Evolutionary conservation across 2,329 filamentous ascomycete genomes (phyloP).

Genomic region (Epicoccum nigrum): DNA sequence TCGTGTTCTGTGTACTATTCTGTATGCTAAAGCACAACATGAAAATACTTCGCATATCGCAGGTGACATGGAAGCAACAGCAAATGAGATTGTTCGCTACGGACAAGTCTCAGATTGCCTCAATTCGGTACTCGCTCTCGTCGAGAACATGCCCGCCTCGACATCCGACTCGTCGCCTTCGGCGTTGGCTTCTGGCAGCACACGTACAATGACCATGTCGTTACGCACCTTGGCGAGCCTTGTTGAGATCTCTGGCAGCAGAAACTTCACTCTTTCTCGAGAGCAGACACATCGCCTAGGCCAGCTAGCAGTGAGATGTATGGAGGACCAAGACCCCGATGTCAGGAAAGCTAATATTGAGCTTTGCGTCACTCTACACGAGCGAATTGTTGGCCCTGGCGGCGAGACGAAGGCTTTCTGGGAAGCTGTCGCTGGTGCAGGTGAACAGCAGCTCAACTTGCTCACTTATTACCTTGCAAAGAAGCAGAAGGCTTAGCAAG

Average conservation of each 20-base stretch:
- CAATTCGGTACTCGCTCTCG: constrained; percentile 45
- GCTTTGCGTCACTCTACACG: constrained; percentile 75
- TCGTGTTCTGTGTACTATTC: constrained; percentile 69
- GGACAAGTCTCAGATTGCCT: constrained; percentile 65
- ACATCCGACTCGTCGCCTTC: constrained; percentile 36
- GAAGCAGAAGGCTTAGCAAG: constrained; percentile 34
- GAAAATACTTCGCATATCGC: constrained; percentile 75
- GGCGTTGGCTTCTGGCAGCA: constrained; percentile 21
- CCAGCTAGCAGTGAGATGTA: constrained; percentile 46
- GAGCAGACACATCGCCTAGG: constrained; percentile 49
- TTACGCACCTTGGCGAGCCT: constrained; percentile 48
- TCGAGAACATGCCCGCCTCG: constrained; percentile 40
- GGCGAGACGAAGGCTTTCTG: constrained; percentile 64
- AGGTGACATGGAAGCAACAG: constrained; percentile 73
- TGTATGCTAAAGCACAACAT: constrained; percentile 69
- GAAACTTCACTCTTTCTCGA: constrained; percentile 36
- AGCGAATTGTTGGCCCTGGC: constrained; percentile 40
- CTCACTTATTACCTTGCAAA: constrained; percentile 80
- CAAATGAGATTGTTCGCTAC: constrained; percentile 72
- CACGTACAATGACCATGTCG: constrained; percentile 48
- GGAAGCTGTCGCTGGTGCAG: constrained; percentile 66
- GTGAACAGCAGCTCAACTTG: constrained; percentile 75
- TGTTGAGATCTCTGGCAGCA: constrained; percentile 42
- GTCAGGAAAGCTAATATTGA: constrained; percentile 74
- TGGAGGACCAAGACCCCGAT: constrained; percentile 49